Evolutionary conservation across 2,329 filamentous ascomycete genomes (phyloP).

Genomic region (Pestalotiopsis sp.): DNA sequence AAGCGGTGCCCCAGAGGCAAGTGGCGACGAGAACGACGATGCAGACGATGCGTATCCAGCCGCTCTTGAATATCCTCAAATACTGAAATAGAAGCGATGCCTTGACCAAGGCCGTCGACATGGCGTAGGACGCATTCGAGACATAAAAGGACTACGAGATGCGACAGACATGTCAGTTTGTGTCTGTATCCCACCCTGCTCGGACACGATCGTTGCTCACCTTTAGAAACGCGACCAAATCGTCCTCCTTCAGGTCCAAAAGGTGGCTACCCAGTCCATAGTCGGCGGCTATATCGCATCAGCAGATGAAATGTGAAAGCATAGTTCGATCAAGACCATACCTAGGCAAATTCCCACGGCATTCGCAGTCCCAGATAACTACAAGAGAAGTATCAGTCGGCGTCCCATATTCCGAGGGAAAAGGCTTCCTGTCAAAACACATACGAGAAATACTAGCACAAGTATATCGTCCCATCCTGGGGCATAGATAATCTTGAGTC

Average conservation of each 20-base stretch:
- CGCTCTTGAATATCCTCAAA: slow-evolving; percentile 33
- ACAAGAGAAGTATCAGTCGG: neutral
- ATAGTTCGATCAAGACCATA: neutral
- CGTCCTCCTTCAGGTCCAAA: neutral
- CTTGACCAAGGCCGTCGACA: slow-evolving; percentile 39
- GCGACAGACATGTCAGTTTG: neutral
- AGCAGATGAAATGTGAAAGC: neutral
- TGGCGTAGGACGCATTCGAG: slow-evolving; percentile 31
- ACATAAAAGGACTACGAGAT: slow-evolving; percentile 38
- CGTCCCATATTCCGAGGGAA: neutral
- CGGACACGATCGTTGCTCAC: neutral
- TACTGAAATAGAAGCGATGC: slow-evolving; percentile 39
- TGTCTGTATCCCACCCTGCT: neutral
- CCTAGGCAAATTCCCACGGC: slow-evolving; percentile 8
- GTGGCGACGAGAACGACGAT: slow-evolving; percentile 27
- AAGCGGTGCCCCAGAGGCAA: slow-evolving; percentile 32
- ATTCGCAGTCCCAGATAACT: slow-evolving; percentile 9
- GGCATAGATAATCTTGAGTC: slow-evolving; percentile 8
- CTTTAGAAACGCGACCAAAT: slow-evolving; percentile 9
- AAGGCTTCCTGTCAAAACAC: neutral
- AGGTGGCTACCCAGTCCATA: slow-evolving; percentile 9
- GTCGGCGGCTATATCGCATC: neutral
- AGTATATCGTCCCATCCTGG: slow-evolving; percentile 14
- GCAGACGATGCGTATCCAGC: slow-evolving; percentile 21
- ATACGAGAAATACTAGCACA: slow-evolving; percentile 5